phyloP scores from a whole-genome alignment of 139 green algal genomes.

The Picochlorum sp. region DNA sequence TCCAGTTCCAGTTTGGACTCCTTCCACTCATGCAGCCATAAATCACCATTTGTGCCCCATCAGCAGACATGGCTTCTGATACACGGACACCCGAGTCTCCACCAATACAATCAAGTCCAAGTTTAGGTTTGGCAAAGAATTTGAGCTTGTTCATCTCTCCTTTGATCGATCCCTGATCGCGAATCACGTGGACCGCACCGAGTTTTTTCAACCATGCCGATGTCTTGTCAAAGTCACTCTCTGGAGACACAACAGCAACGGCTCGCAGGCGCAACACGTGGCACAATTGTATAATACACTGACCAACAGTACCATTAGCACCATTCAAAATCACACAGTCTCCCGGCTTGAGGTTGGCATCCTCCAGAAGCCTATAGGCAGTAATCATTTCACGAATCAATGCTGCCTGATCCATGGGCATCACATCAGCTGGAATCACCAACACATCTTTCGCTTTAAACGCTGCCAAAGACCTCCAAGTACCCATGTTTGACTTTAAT shows the following conservation, averaged over 20 bases:
- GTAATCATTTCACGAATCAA: conserved; percentile 62
- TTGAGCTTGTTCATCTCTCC: conserved; percentile 57
- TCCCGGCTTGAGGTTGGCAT: conserved; percentile 66
- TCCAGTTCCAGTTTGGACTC: conserved; percentile 55
- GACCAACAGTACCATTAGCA: conserved; percentile 68
- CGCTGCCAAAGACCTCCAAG: conserved; percentile 62
- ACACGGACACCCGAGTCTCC: conserved; percentile 53
- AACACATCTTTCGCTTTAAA: conserved; percentile 59
- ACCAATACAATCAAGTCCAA: conserved; percentile 76
- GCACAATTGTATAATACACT: conserved; percentile 75
- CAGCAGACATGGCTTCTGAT: conserved; percentile 53
- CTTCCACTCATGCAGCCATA: conserved; percentile 71
- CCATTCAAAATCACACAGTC: conserved; percentile 85
- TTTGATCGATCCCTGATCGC: conserved; percentile 54
- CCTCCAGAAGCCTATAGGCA: conserved; percentile 81
- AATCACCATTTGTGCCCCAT: conserved; percentile 53
- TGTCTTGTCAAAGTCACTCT: conserved; percentile 28
- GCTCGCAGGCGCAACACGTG: conserved; percentile 61
- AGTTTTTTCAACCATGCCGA: conserved; percentile 44
- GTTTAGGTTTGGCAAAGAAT: conserved; percentile 72
- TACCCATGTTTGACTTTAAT: conserved; percentile 48
- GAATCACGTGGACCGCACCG: conserved; percentile 62
- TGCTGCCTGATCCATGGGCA: conserved; percentile 56
- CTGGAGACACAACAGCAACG: conserved; percentile 35
- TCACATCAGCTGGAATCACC: conserved; percentile 23